Base-by-base conservation (phyloP, 2,329 filamentous ascomycete species). In the Trichoderma endophyticum region DNA sequence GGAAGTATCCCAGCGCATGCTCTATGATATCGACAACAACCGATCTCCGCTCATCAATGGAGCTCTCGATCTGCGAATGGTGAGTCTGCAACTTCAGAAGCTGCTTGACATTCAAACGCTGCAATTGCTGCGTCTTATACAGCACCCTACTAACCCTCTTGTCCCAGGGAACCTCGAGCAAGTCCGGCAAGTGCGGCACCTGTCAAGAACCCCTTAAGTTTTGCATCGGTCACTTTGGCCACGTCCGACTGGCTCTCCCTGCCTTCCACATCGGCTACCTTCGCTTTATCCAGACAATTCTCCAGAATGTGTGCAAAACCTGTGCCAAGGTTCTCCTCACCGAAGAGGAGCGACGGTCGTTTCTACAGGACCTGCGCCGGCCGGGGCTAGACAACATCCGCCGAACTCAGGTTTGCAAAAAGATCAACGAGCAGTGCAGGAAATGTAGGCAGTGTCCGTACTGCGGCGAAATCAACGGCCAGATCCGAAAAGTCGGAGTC, bases 221-320 rank as follows among this genome's bases (percentile, higher is more conserved):
- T 75, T 99, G 96, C 82, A 96, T 94, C 76, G 96, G 96, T 14
- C 96, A 99, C 82, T 99, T 98, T 79, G 96, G 96, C 61, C 92
- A 98, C 82, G 92, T 99, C 77, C 91, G 93, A 78, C 88, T 99
- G 15, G 93, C 95, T 1, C 86, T 99, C 66, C 96, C 96, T 4
- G 94, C 92, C 57, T 98, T 98, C 79, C 96, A 99, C 80, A 94
- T 98, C 75, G 96, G 96, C 48, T 99, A 98, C 80, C 89, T 99
- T 77, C 96, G 94, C 80, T 94, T 97, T 80, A 94, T 96, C 75
- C 95, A 97, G 79, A 91, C 91, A 59, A 95, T 97, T 71, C 86
- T 99, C 28, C 95, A 98, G 80, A 92, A 96, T 78, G 97, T 99
- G 75, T 99, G 96, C 90, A 99, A 97, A 79, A 83, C 95, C 79